phyloP scores from a whole-genome alignment of 129 eudicot genomes.

The Solidago caesia region DNA sequence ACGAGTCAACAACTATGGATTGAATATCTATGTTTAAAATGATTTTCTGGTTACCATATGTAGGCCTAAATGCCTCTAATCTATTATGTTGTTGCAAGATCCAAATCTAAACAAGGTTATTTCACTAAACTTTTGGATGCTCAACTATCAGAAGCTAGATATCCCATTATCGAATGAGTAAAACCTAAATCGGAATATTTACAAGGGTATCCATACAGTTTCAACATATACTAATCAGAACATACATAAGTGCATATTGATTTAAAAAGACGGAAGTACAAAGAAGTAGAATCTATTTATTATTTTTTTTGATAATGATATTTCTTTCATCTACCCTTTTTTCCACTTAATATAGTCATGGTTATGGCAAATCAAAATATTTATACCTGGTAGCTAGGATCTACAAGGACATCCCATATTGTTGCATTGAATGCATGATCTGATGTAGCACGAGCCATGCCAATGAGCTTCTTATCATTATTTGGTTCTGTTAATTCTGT shows the following conservation, averaged over 20 bases:
- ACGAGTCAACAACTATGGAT: too few species aligned
- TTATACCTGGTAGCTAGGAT: constrained; percentile 93
- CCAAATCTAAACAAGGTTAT: background rate
- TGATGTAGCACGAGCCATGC: constrained; percentile 99
- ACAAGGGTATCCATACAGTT: background rate
- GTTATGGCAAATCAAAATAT: background rate
- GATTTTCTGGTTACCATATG: background rate
- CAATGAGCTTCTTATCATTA: constrained; percentile 73
- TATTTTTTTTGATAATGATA: background rate
- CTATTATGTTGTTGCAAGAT: background rate
- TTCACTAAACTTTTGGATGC: background rate
- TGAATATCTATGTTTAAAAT: background rate
- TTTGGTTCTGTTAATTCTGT: constrained; percentile 77
- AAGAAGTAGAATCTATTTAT: too few species aligned
- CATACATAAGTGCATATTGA: background rate
- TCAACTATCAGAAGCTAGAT: constrained; percentile 1
- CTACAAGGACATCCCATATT: constrained; percentile 99
- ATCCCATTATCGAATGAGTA: background rate
- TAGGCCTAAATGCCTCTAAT: background rate
- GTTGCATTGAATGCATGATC: constrained; percentile 99
- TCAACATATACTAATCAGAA: background rate
- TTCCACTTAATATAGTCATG: background rate
- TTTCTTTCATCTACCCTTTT: background rate
- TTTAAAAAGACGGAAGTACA: background rate
- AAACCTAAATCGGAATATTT: constrained; percentile 3